Conservation (phyloP, 208 protist genomes). For the Leishmania guyanensis region DNA sequence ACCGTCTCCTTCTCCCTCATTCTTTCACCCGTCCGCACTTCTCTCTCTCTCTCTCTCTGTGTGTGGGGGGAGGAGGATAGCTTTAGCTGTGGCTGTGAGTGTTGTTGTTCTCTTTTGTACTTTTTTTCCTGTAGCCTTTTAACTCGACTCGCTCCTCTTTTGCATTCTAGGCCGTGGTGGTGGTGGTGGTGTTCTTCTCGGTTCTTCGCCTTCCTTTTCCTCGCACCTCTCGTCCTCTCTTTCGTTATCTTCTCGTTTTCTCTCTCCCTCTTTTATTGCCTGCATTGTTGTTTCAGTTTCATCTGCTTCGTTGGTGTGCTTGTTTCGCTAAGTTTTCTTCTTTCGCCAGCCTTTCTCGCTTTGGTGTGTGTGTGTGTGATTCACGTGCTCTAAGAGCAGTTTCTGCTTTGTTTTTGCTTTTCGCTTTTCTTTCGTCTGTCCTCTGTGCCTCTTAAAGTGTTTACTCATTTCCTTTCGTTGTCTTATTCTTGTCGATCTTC, state of each 20-base stretch:
- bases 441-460: background rate
- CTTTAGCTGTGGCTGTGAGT: too few relatives aligned
- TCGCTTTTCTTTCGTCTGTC: background rate
- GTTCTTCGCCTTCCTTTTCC: too few relatives aligned
- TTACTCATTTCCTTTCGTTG: background rate
- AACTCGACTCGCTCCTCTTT: too few relatives aligned
- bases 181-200: too few relatives aligned
- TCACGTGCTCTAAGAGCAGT: background rate
- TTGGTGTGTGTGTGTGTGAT: constrained; percentile 11
- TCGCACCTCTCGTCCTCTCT: too few relatives aligned
- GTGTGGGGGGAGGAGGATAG: too few relatives aligned
- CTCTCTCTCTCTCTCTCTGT: background rate
- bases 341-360: constrained; percentile 5
- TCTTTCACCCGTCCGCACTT: background rate
- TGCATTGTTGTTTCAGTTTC: background rate
- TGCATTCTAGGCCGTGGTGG: too few relatives aligned
- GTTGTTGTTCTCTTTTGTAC: too few relatives aligned
- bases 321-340: constrained; percentile 5
- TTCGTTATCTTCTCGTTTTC: too few relatives aligned
- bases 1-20: background rate
- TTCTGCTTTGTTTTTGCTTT: constrained; percentile 5
- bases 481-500: background rate
- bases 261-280: background rate
- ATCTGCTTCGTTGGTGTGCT: background rate
- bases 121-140: too few relatives aligned